Conservation (phyloP, 78 protist genomes). For the Speleostelium caveatum region DNA sequence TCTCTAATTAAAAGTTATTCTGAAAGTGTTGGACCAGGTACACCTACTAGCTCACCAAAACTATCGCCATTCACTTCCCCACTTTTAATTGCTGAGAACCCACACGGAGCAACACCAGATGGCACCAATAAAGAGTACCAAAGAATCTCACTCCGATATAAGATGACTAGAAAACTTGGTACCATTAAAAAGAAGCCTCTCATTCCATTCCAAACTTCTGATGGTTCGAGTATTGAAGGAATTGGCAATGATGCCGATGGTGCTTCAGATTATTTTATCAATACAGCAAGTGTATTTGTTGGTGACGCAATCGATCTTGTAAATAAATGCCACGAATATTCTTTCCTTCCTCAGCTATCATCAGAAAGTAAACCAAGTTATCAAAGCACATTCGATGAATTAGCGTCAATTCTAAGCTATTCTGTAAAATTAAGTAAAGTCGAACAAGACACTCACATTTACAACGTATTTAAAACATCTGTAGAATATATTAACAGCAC, state of each 20-base stretch:
- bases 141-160: constrained; percentile 16
- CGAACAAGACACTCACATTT: not conserved
- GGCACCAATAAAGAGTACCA: constrained; percentile 18
- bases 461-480: not conserved
- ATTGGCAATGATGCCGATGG: constrained; percentile 2
- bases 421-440: constrained; percentile 13
- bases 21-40: not conserved
- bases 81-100: not conserved
- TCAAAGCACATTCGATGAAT: constrained; percentile 8
- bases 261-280: constrained; percentile 5
- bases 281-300: constrained; percentile 18
- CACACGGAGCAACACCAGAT: not conserved
- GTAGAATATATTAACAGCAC: not conserved
- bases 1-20: not conserved
- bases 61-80: constrained; percentile 5
- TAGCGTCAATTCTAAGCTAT: not conserved
- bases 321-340: constrained; percentile 31
- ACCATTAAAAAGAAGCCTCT: constrained; percentile 56
- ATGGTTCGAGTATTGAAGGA: not conserved
- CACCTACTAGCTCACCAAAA: not conserved
- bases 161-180: constrained; percentile 42
- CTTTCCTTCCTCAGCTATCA: not conserved
- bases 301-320: constrained; percentile 56
- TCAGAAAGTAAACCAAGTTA: not conserved
- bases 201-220: constrained; percentile 1